phyloP scores from a whole-genome alignment of 768 basidiomycete genomes.

The Hypholoma fasciculare region DNA sequence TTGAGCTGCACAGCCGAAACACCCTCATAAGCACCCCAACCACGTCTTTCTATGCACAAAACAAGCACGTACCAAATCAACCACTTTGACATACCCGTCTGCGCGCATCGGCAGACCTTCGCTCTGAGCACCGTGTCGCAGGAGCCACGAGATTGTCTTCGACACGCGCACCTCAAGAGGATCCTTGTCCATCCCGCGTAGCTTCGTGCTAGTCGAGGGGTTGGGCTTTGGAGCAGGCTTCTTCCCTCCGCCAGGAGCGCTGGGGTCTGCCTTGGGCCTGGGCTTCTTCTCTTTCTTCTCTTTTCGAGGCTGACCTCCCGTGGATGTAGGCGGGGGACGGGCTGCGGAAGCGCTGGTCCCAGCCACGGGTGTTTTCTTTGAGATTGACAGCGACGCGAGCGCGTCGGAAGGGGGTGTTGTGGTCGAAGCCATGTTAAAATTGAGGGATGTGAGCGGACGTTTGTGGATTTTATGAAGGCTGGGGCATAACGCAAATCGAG shows the following conservation, averaged over 20 bases:
- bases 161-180: slow-evolving; percentile 69
- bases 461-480: too few relatives aligned
- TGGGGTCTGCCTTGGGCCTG: background rate
- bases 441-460: too few relatives aligned
- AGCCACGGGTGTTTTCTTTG: background rate
- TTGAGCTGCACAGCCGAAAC: slow-evolving; percentile 49
- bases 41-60: background rate
- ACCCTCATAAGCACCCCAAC: background rate
- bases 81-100: slow-evolving; percentile 85
- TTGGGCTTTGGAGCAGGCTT: slow-evolving; percentile 10
- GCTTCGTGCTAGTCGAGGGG: slow-evolving; percentile 32
- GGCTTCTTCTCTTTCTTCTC: background rate
- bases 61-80: slow-evolving; percentile 70
- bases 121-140: slow-evolving; percentile 85
- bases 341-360: background rate
- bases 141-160: slow-evolving; percentile 87
- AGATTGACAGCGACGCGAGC: background rate
- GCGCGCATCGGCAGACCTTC: slow-evolving; percentile 74
- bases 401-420: background rate
- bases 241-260: background rate
- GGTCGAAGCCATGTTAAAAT: background rate
- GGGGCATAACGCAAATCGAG: too few relatives aligned
- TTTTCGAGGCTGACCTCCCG: background rate
- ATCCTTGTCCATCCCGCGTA: slow-evolving; percentile 63
- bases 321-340: background rate